Conservation (phyloP, 305 asterid species). For the Caryopteris hybrid region DNA sequence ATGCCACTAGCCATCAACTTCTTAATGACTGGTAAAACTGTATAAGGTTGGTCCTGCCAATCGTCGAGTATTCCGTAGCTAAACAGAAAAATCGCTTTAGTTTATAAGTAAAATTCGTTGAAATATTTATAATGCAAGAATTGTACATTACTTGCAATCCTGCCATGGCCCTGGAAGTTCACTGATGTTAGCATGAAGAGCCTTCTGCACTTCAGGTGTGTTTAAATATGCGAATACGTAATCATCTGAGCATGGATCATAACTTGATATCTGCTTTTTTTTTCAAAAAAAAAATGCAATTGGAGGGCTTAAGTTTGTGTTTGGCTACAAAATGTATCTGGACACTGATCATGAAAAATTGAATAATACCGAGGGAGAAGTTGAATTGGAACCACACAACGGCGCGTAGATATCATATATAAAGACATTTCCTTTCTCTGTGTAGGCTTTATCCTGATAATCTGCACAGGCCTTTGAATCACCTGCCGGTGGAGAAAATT, state of each 20-base stretch:
- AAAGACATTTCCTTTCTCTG: constrained; percentile 12
- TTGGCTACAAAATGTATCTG: not conserved
- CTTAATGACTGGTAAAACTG: constrained; percentile 36
- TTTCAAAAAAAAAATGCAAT: not conserved
- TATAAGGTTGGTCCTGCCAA: constrained; percentile 34
- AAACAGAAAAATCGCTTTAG: not conserved
- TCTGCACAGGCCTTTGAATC: constrained; percentile 13
- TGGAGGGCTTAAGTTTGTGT: not conserved
- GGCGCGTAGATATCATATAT: constrained; percentile 46
- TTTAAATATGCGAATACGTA: constrained; percentile 37
- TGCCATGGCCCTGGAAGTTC: constrained; percentile 37
- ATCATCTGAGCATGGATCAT: constrained; percentile 36
- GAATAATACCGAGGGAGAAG: constrained; percentile 22
- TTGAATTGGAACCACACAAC: constrained; percentile 34
- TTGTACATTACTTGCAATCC: constrained; percentile 39
- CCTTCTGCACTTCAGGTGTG: constrained; percentile 45
- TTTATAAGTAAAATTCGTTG: not conserved
- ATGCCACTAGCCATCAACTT: constrained; percentile 40
- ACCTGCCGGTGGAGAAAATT: constrained; percentile 20
- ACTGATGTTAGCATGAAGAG: constrained; percentile 41
- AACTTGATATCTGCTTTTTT: constrained; percentile 18
- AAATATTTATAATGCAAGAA: not conserved
- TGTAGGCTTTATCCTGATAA: constrained; percentile 2
- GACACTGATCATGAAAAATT: not conserved
- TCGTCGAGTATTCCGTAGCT: not conserved